These are phyloP conservation scores for Dendrobium nobile DNA, from an alignment of 106 monocot species.

Conservation along the genomic window DNA sequence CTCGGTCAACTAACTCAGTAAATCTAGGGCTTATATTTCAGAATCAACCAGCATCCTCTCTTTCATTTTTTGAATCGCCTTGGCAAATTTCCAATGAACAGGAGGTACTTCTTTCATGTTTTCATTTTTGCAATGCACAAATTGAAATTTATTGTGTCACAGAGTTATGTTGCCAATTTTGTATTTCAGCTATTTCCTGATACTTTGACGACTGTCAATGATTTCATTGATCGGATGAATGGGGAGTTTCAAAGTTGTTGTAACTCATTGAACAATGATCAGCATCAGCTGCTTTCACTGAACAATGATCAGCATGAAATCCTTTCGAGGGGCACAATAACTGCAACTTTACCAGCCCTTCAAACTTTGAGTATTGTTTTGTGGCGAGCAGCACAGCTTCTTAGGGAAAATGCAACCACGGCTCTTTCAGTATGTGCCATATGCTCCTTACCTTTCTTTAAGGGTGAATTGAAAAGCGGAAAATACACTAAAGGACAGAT, in stretches of 20 bases:
- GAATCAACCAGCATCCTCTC: slow-evolving; percentile 19
- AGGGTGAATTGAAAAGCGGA: background rate
- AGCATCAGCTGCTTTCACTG: slow-evolving; percentile 13
- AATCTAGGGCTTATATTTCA: slow-evolving; percentile 17
- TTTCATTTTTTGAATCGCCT: slow-evolving; percentile 17
- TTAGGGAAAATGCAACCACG: slow-evolving; percentile 45
- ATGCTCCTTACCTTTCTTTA: background rate
- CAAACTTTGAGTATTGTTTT: slow-evolving; percentile 43
- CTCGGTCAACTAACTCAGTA: slow-evolving; percentile 20
- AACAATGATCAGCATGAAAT: slow-evolving; percentile 14
- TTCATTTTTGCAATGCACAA: background rate
- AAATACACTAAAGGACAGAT: background rate
- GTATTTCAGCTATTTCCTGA: slow-evolving; percentile 56
- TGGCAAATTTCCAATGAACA: slow-evolving; percentile 11
- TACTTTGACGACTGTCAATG: slow-evolving; percentile 67
- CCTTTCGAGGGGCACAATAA: background rate
- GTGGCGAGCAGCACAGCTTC: slow-evolving; percentile 46
- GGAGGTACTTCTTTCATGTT: slow-evolving; percentile 24
- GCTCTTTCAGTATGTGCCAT: slow-evolving; percentile 45
- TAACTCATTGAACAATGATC: slow-evolving; percentile 24
- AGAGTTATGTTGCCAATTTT: background rate
- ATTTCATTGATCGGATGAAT: slow-evolving; percentile 69
- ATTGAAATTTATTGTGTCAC: background rate
- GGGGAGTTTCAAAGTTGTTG: slow-evolving; percentile 34
- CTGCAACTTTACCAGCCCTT: slow-evolving; percentile 46